These are phyloP conservation scores for Coccomyxa subellipsoidea DNA, from an alignment of 163 green algal species.

Conservation along the genomic window DNA sequence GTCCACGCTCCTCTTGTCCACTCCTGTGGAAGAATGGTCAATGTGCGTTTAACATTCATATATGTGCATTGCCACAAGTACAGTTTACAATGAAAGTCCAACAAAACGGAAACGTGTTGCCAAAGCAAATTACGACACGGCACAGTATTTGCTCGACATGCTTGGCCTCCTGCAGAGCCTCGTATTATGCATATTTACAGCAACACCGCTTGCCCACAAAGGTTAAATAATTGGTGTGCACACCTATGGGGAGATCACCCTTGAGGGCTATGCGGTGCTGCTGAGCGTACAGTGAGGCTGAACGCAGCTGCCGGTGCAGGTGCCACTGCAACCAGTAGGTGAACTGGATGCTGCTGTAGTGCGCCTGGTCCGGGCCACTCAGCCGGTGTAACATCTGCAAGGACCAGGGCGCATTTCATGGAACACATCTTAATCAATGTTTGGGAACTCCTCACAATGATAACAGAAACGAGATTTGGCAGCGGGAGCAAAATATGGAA, in stretches of 20 bases:
- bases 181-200: too few species aligned
- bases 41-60: not conserved
- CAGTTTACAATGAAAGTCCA: too few species aligned
- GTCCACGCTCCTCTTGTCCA: constrained; percentile 92
- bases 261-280: constrained; percentile 80
- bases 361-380: constrained; percentile 34
- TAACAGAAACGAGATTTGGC: too few species aligned
- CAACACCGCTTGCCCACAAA: too few species aligned
- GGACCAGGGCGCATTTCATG: not conserved
- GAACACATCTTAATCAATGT: too few species aligned
- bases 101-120: too few species aligned
- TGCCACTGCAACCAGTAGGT: constrained; percentile 88
- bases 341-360: constrained; percentile 67
- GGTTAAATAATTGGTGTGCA: not conserved
- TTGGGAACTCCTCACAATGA: too few species aligned
- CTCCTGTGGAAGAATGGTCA: constrained; percentile 39
- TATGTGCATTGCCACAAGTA: too few species aligned
- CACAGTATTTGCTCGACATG: too few species aligned
- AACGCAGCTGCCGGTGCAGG: constrained; percentile 77
- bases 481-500: too few species aligned
- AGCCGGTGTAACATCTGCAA: constrained; percentile 58
- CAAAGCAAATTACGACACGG: too few species aligned
- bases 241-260: constrained; percentile 93
- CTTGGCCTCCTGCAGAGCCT: too few species aligned
- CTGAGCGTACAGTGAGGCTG: constrained; percentile 59